phyloP scores from a whole-genome alignment of 208 protist genomes.

The Trypanosoma caninum region DNA sequence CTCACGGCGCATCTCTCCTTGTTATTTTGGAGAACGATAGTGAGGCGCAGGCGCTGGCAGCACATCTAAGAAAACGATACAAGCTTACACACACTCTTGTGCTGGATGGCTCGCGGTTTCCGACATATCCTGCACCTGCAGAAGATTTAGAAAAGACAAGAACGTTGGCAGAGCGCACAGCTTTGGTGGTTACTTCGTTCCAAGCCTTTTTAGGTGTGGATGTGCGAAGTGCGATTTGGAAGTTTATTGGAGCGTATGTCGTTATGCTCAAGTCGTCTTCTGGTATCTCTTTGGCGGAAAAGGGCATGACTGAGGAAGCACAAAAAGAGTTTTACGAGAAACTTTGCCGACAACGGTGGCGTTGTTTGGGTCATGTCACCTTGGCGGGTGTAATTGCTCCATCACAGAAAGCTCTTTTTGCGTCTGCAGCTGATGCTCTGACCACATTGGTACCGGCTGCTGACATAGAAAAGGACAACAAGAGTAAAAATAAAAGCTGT shows the following conservation, averaged over 20 bases:
- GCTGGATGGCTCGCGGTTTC: conserved; percentile 24
- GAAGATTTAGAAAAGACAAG: neutral
- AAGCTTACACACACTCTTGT: conserved; percentile 25
- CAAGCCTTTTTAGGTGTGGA: conserved; percentile 46
- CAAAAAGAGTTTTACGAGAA: conserved; percentile 14
- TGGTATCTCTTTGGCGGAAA: neutral
- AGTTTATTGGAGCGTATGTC: conserved; percentile 50
- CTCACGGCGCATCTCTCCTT: conserved; percentile 26
- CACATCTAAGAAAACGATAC: conserved; percentile 27
- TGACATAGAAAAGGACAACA: conserved; percentile 6
- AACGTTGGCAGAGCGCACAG: conserved; percentile 15
- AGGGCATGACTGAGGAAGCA: conserved; percentile 10
- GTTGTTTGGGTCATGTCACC: conserved; percentile 47
- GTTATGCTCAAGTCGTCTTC: conserved; percentile 20
- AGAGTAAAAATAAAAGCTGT: neutral
- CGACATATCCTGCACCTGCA: conserved; percentile 7
- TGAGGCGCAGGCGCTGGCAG: conserved; percentile 18
- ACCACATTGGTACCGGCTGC: conserved; percentile 12
- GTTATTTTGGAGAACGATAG: conserved; percentile 39
- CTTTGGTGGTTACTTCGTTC: conserved; percentile 41
- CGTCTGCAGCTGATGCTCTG: conserved; percentile 16
- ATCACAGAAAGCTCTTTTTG: conserved; percentile 11
- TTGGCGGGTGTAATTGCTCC: conserved; percentile 34
- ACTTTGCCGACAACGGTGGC: conserved; percentile 50
- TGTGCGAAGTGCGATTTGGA: conserved; percentile 67